phyloP scores from a whole-genome alignment of 305 asterid species.

The Fraxinus latifolia region DNA sequence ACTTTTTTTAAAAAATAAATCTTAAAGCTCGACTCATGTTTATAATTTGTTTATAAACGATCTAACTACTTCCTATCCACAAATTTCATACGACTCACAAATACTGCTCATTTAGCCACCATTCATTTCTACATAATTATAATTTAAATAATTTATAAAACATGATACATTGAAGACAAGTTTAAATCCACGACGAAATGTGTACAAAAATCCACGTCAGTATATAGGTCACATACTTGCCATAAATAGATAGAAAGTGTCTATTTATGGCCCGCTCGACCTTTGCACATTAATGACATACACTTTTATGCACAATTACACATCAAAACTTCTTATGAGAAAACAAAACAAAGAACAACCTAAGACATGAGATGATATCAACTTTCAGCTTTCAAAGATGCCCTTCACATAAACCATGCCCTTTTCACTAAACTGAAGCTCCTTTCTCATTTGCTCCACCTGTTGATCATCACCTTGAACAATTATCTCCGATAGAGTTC shows the following conservation, averaged over 20 bases:
- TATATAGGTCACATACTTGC: neutral
- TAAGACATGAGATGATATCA: neutral
- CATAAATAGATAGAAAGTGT: neutral
- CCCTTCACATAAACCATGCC: conserved; percentile 96
- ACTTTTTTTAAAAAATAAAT: no score
- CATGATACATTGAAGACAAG: no score
- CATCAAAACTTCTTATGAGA: conserved; percentile 30
- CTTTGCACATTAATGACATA: neutral
- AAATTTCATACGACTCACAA: no score
- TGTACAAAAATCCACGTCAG: neutral
- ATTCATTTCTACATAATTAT: neutral
- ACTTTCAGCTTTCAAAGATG: conserved; percentile 59
- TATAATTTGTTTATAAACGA: no score
- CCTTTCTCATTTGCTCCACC: conserved; percentile 87
- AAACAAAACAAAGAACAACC: neutral
- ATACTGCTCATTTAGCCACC: neutral
- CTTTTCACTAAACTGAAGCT: conserved; percentile 73
- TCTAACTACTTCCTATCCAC: no score
- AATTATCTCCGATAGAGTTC: conserved; percentile 58
- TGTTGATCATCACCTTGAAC: conserved; percentile 92
- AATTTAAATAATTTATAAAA: no score
- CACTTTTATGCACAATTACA: neutral
- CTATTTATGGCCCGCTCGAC: neutral
- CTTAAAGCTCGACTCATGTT: no score
- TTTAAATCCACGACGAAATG: neutral